These are phyloP conservation scores for Cutaneotrichosporon sp. DNA, from an alignment of 1,284 basidiomycete species.

Conservation along the genomic window DNA sequence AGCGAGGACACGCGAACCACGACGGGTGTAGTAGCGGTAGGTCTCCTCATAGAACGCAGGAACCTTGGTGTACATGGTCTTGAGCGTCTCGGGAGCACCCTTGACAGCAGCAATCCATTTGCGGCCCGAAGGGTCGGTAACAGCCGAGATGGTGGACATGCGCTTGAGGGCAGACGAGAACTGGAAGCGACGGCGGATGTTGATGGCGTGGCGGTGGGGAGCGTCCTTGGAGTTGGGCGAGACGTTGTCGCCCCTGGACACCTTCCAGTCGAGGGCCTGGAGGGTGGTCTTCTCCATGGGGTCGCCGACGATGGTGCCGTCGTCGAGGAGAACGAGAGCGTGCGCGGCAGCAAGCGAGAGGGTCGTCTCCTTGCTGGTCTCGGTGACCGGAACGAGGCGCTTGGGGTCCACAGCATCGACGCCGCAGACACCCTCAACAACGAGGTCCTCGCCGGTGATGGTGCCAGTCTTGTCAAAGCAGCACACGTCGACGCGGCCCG, in stretches of 20 bases:
- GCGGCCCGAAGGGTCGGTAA: conserved; percentile 51
- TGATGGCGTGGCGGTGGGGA: conserved; percentile 63
- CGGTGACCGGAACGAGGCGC: conserved; percentile 74
- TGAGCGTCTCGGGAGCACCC: conserved; percentile 93
- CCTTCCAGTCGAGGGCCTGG: conserved; percentile 85
- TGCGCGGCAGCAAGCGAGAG: conserved; percentile 91
- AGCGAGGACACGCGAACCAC: conserved; percentile 86
- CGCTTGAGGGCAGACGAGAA: conserved; percentile 93
- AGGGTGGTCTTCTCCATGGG: conserved; percentile 99
- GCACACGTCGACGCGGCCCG: conserved; percentile 90
- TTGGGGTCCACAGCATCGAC: conserved; percentile 64
- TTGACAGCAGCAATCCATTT: conserved; percentile 67
- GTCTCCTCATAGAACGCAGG: conserved; percentile 84
- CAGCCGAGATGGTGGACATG: conserved; percentile 86
- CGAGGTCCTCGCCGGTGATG: conserved; percentile 91
- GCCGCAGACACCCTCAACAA: conserved; percentile 86
- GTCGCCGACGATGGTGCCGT: conserved; percentile 88
- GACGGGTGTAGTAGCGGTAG: conserved; percentile 86
- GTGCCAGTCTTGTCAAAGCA: conserved; percentile 99
- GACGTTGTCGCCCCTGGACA: conserved; percentile 73
- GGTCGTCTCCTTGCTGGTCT: conserved; percentile 73
- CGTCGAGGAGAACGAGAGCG: conserved; percentile 86
- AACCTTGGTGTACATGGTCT: conserved; percentile 71
- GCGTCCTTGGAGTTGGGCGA: conserved; percentile 61
- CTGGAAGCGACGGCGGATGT: conserved; percentile 85